Base-by-base conservation (phyloP, 495 filamentous ascomycete species). In the Neurospora terricola region DNA sequence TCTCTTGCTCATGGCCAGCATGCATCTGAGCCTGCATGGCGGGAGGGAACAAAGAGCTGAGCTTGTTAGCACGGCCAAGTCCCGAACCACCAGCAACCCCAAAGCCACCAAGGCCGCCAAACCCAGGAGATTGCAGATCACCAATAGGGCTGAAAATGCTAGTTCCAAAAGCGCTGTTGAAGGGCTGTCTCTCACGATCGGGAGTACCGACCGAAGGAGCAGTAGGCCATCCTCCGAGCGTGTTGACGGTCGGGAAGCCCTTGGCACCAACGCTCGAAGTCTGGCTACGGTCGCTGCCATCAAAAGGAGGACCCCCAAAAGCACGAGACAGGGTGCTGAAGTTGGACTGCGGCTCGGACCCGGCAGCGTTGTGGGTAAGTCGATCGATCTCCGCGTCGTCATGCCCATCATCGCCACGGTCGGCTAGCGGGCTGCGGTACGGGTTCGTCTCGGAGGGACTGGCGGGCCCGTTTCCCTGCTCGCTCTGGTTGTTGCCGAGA, bases 371-470 rank as follows among this genome's bases (percentile, higher is more conserved):
- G 23, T 83, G 84, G 30, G 78, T 78, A 42, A 78, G 80, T 10
- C 81, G 79, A 6, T 84, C 84, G 70, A 89, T 87, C 39, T 88
- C 80, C 73, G 94, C 91, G 37, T 93, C 91, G 4, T 87, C 85
- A 66, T 66, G 90, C 0, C 85, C 85, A 39, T 89, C 89, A 21
- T 94, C 92, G n/a, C 88, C 91, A n/a, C 92, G 78, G 14, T 80
- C 77, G 10, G 70, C 76, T 39, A 74, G 89, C 10, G 96, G 96
- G 80, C 95, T 98, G 75, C 92, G 92, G 78, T 94, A 99, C n/a
- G 96, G 96, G 80, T 99, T 99, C 1, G 96, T 98, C 74, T 97
- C 94, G 0, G 95, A 96, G 42, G 96, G 96, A 78, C 96, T 98
- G 74, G 92, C 72, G 76, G 88, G 62, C 84, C 87, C 76, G 85